Conservation (phyloP, 2,329 filamentous ascomycete species). For the Ascochyta rabiei region DNA sequence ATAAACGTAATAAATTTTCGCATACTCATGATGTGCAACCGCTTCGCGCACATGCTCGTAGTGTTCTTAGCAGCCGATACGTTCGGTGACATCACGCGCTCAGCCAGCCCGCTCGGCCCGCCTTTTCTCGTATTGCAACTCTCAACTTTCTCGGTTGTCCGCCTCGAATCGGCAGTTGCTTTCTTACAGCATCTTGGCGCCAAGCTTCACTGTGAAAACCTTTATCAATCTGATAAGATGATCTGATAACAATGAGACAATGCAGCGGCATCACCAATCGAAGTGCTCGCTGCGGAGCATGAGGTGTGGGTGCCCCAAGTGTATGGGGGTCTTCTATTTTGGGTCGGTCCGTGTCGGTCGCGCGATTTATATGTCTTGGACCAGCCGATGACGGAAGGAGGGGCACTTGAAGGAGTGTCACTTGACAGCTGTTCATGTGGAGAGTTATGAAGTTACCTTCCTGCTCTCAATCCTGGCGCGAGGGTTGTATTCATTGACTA, state of each 20-base stretch:
- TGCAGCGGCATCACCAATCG: not conserved
- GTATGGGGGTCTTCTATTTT: not conserved
- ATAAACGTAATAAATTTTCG: slow-evolving; percentile 3
- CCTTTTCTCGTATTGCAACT: slow-evolving; percentile 13
- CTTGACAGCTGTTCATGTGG: not conserved
- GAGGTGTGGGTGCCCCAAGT: not conserved
- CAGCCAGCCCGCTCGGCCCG: not conserved
- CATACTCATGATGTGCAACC: not conserved
- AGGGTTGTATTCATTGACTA: slow-evolving; percentile 53
- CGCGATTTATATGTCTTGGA: not conserved
- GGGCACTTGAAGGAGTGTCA: not conserved
- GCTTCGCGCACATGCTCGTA: not conserved
- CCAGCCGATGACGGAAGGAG: slow-evolving; percentile 15
- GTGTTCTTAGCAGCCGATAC: not conserved
- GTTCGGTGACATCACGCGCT: slow-evolving; percentile 3
- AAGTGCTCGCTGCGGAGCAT: not conserved
- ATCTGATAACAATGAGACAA: slow-evolving; percentile 18
- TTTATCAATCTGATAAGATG: slow-evolving; percentile 40
- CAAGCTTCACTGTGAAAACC: slow-evolving; percentile 16
- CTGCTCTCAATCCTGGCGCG: slow-evolving; percentile 62
- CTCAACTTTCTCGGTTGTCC: not conserved
- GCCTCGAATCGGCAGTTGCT: slow-evolving; percentile 17
- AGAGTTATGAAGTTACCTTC: slow-evolving; percentile 36
- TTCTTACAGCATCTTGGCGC: slow-evolving; percentile 14
- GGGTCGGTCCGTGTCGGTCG: not conserved